These are phyloP conservation scores for Echinosophora koreensis DNA, from an alignment of 306 rosid species.

Conservation along the genomic window DNA sequence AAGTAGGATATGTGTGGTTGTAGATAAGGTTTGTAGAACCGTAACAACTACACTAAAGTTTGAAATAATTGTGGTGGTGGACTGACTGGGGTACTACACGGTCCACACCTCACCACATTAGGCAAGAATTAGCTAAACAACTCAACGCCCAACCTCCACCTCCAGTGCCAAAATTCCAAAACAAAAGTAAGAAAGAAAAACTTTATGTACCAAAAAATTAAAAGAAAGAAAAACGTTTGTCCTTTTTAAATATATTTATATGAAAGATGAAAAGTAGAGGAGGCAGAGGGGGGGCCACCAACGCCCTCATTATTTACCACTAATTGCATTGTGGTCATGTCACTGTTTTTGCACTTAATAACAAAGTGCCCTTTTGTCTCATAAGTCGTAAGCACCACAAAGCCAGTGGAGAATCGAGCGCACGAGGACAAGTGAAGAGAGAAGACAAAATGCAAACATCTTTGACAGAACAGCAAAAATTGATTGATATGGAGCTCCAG, in stretches of 20 bases:
- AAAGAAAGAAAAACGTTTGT: no score
- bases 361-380: slow-evolving; percentile 2
- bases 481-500: background rate
- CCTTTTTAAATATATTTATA: background rate
- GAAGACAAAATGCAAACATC: background rate
- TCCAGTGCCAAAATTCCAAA: background rate
- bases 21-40: background rate
- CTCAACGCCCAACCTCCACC: background rate
- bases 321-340: background rate
- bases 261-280: background rate
- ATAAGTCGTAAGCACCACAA: background rate
- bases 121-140: background rate
- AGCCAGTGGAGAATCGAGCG: background rate
- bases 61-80: background rate
- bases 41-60: background rate
- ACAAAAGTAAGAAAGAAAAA: background rate
- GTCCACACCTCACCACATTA: background rate
- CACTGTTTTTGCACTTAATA: background rate
- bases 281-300: background rate
- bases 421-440: background rate
- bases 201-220: no score
- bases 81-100: background rate
- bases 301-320: background rate
- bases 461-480: background rate
- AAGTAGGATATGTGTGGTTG: background rate